Evolutionary conservation across 2,329 filamentous ascomycete species (phyloP), one percentile per base, ranked within the genome.

Genomic region (Fusarium armeniacum): DNA sequence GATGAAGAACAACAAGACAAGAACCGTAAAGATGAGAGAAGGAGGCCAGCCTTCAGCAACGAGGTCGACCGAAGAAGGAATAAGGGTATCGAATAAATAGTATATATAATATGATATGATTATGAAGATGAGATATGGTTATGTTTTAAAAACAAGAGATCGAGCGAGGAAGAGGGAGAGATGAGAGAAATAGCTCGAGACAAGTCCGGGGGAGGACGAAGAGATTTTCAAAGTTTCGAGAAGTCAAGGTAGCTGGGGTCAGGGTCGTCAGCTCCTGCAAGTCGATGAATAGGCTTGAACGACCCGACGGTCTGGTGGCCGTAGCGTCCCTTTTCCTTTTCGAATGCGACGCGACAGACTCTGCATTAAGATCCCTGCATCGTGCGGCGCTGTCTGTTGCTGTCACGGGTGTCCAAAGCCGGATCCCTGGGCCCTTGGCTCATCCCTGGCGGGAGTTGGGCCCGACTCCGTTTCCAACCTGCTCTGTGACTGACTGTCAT

Each of bases 231-330:
- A 65, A 65, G 63, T 65, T 70, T 70, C 63, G 58, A 70, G 54
- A 65, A 62, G 49, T 15, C 33, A 52, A 52, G 35, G 49, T 40
- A 52, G n/a, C 54, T 57, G 30, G 51, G 50, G 58, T 67, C 45
- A 59, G 58, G 58, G 58, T 69, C 54, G 63, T 70, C 63, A 71
- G 67, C 63, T 70, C 62, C 63, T 66, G 55, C 63, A 66, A 62
- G 60, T 52, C 35, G 51, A 58, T 58, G 62, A 65, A 65, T 59
- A 58, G 62, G 62, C 63, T 62, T 67, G 63, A 67, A 54, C 67
- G 69, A 73, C 71, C 71, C 67, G 64, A 73, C 65, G 64, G 66
- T 74, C 69, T 73, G 71, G 72, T 74, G 72, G 72, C 62, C 59
- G 72, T 73, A 73, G 72, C 72, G 72, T 69, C 64, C 53, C 67